These are phyloP conservation scores for Platanthera zijinensis DNA, from an alignment of 106 monocot genomes.

Conservation along the genomic window DNA sequence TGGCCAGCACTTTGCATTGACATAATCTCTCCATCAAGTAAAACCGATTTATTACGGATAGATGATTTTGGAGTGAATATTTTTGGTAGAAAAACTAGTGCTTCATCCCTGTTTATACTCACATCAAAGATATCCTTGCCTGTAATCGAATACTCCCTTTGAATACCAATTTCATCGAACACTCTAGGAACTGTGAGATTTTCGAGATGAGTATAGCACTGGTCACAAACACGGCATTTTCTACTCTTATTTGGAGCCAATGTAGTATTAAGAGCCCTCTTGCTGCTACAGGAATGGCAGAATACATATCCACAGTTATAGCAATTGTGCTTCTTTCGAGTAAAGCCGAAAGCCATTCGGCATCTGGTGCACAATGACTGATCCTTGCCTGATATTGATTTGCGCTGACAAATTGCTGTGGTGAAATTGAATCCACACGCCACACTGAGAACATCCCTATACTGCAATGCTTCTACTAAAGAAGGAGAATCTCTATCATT, in stretches of 20 bases:
- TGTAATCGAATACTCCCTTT: constrained; percentile 15
- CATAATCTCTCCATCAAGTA: constrained; percentile 12
- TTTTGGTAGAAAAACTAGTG: constrained; percentile 14
- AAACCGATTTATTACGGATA: constrained; percentile 13
- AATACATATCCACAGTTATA: constrained; percentile 62
- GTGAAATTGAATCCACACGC: constrained; percentile 68
- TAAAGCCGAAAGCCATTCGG: constrained; percentile 56
- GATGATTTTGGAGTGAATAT: constrained; percentile 34
- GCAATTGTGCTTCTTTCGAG: constrained; percentile 75
- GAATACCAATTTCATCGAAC: constrained; percentile 14
- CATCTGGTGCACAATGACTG: constrained; percentile 59
- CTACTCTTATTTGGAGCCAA: constrained; percentile 46
- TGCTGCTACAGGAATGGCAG: constrained; percentile 74
- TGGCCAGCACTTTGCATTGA: constrained; percentile 8
- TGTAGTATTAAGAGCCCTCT: constrained; percentile 44
- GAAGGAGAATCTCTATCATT: constrained; percentile 39
- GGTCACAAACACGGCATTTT: constrained; percentile 59
- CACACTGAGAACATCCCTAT: constrained; percentile 37
- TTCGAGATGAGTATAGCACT: constrained; percentile 43
- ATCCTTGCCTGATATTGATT: constrained; percentile 38
- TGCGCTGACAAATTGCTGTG: constrained; percentile 49
- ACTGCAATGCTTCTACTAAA: constrained; percentile 53
- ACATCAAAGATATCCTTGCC: constrained; percentile 18
- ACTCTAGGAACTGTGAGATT: constrained; percentile 8
- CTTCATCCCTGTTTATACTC: constrained; percentile 25